Percentiles rank a stretch among this genome's conserved stretches.
phyloP scores from a whole-genome alignment of 805 yeast species.

The Scheffersomyces amazonensis region DNA sequence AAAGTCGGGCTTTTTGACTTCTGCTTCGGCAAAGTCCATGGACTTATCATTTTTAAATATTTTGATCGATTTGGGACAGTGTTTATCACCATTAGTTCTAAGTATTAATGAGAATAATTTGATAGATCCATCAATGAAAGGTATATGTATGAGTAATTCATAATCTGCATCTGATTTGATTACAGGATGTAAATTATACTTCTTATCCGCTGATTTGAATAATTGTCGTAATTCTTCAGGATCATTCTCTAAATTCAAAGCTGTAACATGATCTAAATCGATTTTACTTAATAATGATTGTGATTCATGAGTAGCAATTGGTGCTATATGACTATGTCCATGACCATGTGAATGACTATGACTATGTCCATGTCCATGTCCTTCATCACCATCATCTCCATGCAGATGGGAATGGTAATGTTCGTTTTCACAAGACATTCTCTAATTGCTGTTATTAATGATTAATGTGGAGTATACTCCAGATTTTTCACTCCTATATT shows the following conservation, averaged over 20 bases:
- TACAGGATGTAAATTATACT: constrained; percentile 45
- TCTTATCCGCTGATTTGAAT: constrained; percentile 51
- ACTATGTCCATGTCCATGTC: constrained; percentile 25
- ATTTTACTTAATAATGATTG: constrained; percentile 67
- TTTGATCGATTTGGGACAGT: constrained; percentile 69
- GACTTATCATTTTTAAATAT: constrained; percentile 67
- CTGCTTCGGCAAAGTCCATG: constrained; percentile 71
- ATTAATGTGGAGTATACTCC: no score
- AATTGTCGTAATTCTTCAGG: constrained; percentile 48
- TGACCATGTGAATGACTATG: constrained; percentile 29
- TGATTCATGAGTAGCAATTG: constrained; percentile 66
- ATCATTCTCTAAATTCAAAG: constrained; percentile 58
- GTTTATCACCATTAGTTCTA: constrained; percentile 58
- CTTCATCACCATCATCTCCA: constrained; percentile 24
- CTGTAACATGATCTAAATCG: constrained; percentile 56
- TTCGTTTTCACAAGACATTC: constrained; percentile 33
- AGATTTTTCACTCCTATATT: no score
- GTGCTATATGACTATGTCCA: constrained; percentile 47
- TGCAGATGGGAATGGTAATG: constrained; percentile 16
- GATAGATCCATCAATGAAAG: constrained; percentile 68
- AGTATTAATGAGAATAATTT: constrained; percentile 72
- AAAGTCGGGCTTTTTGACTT: constrained; percentile 46
- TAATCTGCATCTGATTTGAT: constrained; percentile 76
- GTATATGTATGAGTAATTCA: constrained; percentile 73
- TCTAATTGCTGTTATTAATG: no score